Percentiles rank a stretch among this genome's conserved stretches.
Evolutionary conservation across 805 yeast genomes (phyloP).

Genomic region (Saturnispora hagleri): DNA sequence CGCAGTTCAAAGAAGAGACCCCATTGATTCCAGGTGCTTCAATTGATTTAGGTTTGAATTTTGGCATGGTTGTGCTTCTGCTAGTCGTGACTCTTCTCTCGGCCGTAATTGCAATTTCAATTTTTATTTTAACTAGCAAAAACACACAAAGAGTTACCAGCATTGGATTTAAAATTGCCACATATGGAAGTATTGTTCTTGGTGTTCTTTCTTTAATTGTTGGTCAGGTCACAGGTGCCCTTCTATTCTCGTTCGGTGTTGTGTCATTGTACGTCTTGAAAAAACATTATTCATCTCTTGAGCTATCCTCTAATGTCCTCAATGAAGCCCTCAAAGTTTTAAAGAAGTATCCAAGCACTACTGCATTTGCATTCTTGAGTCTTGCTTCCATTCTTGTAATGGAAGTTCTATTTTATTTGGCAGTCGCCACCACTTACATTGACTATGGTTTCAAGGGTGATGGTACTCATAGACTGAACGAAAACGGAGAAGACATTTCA

Average conservation of each 20-base stretch:
- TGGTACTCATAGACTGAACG: slow-evolving; percentile 10
- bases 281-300: slow-evolving; percentile 16
- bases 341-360: slow-evolving; percentile 58
- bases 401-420: slow-evolving; percentile 4
- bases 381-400: slow-evolving; percentile 19
- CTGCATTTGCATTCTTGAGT: slow-evolving; percentile 32
- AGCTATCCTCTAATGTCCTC: slow-evolving; percentile 22
- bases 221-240: slow-evolving; percentile 22
- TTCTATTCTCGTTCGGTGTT: slow-evolving; percentile 30
- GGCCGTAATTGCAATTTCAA: slow-evolving; percentile 45
- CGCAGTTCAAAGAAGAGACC: slow-evolving; percentile 1
- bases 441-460: slow-evolving; percentile 13
- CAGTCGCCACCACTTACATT: slow-evolving; percentile 9
- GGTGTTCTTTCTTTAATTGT: not conserved
- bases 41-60: slow-evolving; percentile 1
- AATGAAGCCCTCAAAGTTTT: slow-evolving; percentile 60
- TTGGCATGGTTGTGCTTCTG: slow-evolving; percentile 42
- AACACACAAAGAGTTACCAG: slow-evolving; percentile 61
- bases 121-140: slow-evolving; percentile 52
- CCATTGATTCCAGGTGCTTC: slow-evolving; percentile 4
- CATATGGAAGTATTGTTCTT: slow-evolving; percentile 45
- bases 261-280: slow-evolving; percentile 47
- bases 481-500: slow-evolving; percentile 14
- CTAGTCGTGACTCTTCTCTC: slow-evolving; percentile 56
- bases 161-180: slow-evolving; percentile 58